Evolutionary conservation across 2,329 filamentous ascomycete genomes (phyloP).

Genomic region (Trichoderma sp.): DNA sequence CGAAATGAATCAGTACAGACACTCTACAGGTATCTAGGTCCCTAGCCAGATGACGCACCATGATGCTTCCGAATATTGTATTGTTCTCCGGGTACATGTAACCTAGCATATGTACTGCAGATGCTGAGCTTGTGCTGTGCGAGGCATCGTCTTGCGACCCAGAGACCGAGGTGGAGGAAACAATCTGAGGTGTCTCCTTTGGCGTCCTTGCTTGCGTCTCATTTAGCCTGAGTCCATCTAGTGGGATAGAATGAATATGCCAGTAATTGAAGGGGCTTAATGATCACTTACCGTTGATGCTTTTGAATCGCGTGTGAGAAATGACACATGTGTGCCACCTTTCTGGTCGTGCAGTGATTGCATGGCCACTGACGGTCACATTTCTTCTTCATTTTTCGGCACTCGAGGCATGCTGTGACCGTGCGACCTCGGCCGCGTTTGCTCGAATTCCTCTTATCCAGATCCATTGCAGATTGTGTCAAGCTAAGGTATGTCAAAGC

Average conservation of each 20-base stretch:
- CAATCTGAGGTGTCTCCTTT: neutral
- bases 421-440: constrained; percentile 7
- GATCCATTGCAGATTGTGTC: neutral
- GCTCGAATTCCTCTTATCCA: neutral
- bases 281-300: neutral
- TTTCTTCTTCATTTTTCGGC: constrained; percentile 23
- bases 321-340: constrained; percentile 9
- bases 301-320: neutral
- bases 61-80: neutral
- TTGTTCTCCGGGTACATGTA: neutral
- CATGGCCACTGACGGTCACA: constrained; percentile 17
- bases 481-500: neutral
- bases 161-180: neutral
- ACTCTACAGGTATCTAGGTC: neutral
- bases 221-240: neutral
- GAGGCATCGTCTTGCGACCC: neutral
- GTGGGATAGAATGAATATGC: neutral
- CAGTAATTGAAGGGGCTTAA: neutral
- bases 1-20: neutral
- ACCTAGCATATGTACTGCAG: constrained; percentile 3
- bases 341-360: constrained; percentile 11
- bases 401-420: constrained; percentile 12
- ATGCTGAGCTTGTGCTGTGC: neutral
- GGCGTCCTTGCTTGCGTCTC: neutral
- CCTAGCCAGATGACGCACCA: neutral